A percentile compares a stretch with the other conserved stretches of the same genome.
Evolutionary conservation across 176 grass and related monocot genomes (phyloP).

Genomic region (Bonia amplexicaulis): DNA sequence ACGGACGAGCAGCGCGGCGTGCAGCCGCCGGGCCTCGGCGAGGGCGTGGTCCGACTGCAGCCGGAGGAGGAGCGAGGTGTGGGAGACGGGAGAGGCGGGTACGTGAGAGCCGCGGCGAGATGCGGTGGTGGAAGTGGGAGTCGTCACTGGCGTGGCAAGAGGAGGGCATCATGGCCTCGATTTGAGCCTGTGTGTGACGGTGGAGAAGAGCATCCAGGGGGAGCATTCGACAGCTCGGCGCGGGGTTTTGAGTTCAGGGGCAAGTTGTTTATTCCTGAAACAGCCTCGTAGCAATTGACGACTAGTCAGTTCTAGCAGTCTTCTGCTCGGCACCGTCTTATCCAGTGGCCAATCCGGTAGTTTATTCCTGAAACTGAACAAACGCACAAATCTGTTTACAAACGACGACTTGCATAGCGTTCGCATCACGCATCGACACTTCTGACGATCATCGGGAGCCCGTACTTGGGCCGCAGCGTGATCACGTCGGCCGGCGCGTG

Average conservation of each 20-base stretch:
- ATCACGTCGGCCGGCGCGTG: slow-evolving; percentile 42
- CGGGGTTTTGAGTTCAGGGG: too few species aligned
- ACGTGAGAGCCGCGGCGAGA: background rate
- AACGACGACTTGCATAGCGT: too few species aligned
- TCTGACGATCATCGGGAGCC: slow-evolving; percentile 43
- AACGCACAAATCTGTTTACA: too few species aligned
- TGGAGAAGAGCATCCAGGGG: too few species aligned
- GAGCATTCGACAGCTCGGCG: too few species aligned
- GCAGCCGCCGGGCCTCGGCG: slow-evolving; percentile 6
- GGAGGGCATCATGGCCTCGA: background rate
- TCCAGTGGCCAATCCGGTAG: too few species aligned
- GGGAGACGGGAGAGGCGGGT: background rate
- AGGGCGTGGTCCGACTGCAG: slow-evolving; percentile 18
- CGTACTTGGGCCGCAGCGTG: slow-evolving; percentile 38
- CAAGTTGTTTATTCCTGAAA: too few species aligned
- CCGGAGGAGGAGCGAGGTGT: slow-evolving; percentile 39
- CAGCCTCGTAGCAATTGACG: too few species aligned
- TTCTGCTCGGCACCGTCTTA: too few species aligned
- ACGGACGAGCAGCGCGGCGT: slow-evolving; percentile 30
- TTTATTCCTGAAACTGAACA: too few species aligned
- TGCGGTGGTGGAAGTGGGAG: background rate
- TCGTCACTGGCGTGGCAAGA: background rate
- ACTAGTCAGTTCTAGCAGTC: too few species aligned
- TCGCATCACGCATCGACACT: too few species aligned
- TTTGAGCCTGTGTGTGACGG: background rate